These are phyloP conservation scores for Suillus bovinus DNA, from an alignment of 768 basidiomycete genomes.

Conservation along the genomic window DNA sequence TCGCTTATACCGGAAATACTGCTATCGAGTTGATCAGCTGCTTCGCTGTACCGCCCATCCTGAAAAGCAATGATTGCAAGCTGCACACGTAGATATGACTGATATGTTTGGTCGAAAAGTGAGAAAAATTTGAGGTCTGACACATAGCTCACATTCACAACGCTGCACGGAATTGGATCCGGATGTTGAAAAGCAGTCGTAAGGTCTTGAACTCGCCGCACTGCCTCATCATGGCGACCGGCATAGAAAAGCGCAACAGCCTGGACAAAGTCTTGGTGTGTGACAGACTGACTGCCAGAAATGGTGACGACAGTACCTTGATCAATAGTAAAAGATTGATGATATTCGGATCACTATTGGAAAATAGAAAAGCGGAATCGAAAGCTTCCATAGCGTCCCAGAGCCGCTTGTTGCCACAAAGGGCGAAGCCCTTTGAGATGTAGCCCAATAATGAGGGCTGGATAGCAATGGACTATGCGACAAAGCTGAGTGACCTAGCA, in stretches of 20 bases:
- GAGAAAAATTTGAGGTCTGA: not conserved
- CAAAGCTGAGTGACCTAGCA: not conserved
- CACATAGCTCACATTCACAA: not conserved
- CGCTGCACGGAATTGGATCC: not conserved
- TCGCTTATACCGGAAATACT: not conserved
- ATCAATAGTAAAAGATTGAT: slow-evolving; percentile 3
- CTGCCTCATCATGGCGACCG: not conserved
- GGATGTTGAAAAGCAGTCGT: not conserved
- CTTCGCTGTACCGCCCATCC: not conserved
- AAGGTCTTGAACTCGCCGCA: slow-evolving; percentile 1
- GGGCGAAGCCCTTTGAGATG: not conserved
- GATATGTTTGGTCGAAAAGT: not conserved
- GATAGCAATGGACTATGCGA: not conserved
- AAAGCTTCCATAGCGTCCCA: slow-evolving; percentile 1
- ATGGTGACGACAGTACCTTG: not conserved
- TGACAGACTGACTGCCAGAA: not conserved
- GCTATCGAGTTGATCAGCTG: not conserved
- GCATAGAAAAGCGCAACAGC: not conserved
- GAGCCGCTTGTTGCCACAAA: not conserved
- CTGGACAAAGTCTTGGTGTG: not conserved
- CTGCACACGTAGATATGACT: not conserved
- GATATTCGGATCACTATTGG: not conserved
- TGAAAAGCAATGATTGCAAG: not conserved
- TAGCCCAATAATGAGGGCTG: not conserved
- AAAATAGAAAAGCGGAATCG: not conserved